Conservation (phyloP, 495 filamentous ascomycete species). For the Xylaria longipes region DNA sequence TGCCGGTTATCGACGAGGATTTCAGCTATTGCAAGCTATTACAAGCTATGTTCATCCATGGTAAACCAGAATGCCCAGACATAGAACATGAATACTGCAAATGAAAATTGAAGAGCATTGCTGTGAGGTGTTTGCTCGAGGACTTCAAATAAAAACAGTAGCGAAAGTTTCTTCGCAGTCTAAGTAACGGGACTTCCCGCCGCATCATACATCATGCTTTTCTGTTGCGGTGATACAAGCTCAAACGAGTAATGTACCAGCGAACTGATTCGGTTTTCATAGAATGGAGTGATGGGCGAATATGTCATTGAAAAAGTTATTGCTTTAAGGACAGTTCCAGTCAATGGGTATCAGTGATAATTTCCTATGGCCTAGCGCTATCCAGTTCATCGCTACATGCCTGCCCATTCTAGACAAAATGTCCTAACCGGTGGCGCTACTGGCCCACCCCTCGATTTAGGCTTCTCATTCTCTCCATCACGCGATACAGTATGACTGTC, state of each 20-base stretch:
- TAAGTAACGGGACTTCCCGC: neutral
- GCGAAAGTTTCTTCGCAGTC: neutral
- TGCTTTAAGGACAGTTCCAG: neutral
- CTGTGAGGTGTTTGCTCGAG: too few relatives aligned
- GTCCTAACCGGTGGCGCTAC: constrained; percentile 56
- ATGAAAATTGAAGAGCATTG: neutral
- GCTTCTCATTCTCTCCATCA: constrained; percentile 32
- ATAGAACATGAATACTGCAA: neutral
- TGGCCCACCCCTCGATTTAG: constrained; percentile 18
- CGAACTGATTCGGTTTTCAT: neutral
- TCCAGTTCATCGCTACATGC: constrained; percentile 62
- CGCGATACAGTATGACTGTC: constrained; percentile 35
- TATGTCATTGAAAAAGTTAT: too few relatives aligned
- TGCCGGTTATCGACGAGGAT: neutral
- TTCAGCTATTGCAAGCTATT: neutral
- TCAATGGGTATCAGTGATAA: neutral
- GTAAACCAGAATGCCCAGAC: neutral
- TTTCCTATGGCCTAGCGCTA: neutral
- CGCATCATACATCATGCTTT: neutral
- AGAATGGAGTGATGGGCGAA: too few relatives aligned
- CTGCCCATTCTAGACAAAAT: constrained; percentile 85
- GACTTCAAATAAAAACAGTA: too few relatives aligned
- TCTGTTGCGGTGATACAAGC: neutral
- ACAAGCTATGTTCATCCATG: neutral
- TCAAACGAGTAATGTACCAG: neutral